Conservation (phyloP, 1,139 yeast species). For the Pichiaceae sp. region DNA sequence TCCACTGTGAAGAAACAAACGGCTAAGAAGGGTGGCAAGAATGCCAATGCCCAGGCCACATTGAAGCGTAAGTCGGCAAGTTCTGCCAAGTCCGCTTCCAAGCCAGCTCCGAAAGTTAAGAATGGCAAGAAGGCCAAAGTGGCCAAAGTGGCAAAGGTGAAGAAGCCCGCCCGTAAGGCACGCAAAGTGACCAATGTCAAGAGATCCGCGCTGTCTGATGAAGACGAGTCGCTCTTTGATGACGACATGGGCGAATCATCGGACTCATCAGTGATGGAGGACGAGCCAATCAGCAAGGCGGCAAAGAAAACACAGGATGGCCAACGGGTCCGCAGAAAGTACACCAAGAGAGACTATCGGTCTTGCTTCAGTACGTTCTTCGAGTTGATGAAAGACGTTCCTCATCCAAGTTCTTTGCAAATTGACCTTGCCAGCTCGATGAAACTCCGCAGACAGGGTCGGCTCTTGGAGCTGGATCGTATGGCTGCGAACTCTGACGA, state of each 20-base stretch:
- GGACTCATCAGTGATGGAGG: not conserved
- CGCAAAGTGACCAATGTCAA: not conserved
- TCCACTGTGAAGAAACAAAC: not conserved
- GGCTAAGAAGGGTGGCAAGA: not conserved
- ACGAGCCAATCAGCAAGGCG: not conserved
- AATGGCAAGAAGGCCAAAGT: not conserved
- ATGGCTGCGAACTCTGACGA: slow-evolving; percentile 10
- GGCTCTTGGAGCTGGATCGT: slow-evolving; percentile 18
- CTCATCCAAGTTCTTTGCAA: slow-evolving; percentile 15
- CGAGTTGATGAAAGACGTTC: slow-evolving; percentile 5
- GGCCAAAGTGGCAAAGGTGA: not conserved
- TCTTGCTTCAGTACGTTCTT: slow-evolving; percentile 6
- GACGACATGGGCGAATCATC: not conserved
- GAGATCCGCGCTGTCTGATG: not conserved
- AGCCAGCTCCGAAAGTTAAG: not conserved
- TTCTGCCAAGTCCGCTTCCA: not conserved
- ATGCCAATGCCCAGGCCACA: not conserved
- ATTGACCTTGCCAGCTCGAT: slow-evolving; percentile 16
- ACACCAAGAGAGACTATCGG: slow-evolving; percentile 3
- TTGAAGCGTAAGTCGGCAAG: not conserved
- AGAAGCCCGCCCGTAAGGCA: not conserved
- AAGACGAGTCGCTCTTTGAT: not conserved
- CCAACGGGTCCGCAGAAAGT: not conserved
- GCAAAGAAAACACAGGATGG: not conserved
- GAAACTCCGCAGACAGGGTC: slow-evolving; percentile 21